These are phyloP conservation scores for Lolium multiflorum DNA, from an alignment of 176 grass and related monocot species.

Conservation along the genomic window DNA sequence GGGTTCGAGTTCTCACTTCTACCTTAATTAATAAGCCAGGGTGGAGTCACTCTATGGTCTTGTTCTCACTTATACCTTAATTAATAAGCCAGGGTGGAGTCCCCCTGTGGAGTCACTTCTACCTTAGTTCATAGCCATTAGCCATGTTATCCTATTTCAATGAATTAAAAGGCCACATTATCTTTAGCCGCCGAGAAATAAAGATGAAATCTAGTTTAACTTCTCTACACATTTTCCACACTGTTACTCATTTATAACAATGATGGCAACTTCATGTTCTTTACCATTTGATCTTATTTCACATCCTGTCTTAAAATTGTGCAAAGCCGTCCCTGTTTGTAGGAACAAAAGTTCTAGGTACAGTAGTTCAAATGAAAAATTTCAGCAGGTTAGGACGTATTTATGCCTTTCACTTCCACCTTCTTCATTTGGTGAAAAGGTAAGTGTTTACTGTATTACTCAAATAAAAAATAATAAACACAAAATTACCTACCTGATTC, in stretches of 20 bases:
- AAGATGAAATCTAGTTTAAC: background rate
- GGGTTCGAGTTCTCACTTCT: no score
- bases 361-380: background rate
- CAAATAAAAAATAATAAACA: background rate
- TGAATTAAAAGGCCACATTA: background rate
- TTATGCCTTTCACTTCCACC: background rate
- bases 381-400: conserved; percentile 13
- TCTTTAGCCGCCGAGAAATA: background rate
- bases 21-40: no score
- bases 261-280: background rate
- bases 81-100: no score
- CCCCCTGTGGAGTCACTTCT: no score
- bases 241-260: background rate
- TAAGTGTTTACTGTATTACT: background rate
- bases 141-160: background rate
- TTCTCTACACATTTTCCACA: background rate
- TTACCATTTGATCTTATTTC: no score
- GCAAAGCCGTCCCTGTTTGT: background rate
- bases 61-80: no score
- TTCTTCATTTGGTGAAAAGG: background rate
- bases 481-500: conserved; percentile 69
- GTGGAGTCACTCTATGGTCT: no score
- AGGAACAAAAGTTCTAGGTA: background rate
- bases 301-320: no score
- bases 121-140: conserved; percentile 16